Conservation (phyloP, 768 basidiomycete genomes). For the Cytidiella melzeri region DNA sequence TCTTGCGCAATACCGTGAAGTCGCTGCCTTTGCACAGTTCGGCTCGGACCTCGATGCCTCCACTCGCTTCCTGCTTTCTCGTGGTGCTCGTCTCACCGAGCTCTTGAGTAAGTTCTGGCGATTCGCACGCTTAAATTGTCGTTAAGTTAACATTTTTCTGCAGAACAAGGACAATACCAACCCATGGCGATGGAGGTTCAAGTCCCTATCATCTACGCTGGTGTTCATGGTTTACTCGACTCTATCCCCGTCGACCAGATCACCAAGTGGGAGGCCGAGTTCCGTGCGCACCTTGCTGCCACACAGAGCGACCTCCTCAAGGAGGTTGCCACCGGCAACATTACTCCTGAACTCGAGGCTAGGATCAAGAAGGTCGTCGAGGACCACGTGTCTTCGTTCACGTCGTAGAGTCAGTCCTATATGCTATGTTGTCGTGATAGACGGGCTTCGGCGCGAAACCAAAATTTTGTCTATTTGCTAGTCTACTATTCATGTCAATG, state of each 20-base stretch:
- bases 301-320: conserved; percentile 71
- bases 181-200: conserved; percentile 92
- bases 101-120: conserved; percentile 61
- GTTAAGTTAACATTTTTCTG: conserved; percentile 18
- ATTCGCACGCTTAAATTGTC: background rate
- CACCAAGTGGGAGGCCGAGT: conserved; percentile 86
- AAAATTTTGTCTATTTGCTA: conserved; percentile 13
- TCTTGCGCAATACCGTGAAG: conserved; percentile 99
- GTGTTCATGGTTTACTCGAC: conserved; percentile 99
- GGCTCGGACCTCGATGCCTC: conserved; percentile 99
- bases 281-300: conserved; percentile 80
- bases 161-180: conserved; percentile 98
- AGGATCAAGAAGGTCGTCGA: conserved; percentile 95
- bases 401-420: conserved; percentile 27
- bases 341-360: conserved; percentile 86
- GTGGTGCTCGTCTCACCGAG: conserved; percentile 98
- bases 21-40: conserved; percentile 98
- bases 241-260: conserved; percentile 93
- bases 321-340: conserved; percentile 77
- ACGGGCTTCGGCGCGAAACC: conserved; percentile 7
- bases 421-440: conserved; percentile 6
- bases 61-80: conserved; percentile 94
- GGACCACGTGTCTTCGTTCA: conserved; percentile 80
- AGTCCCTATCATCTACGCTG: conserved; percentile 98
- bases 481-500: conserved; percentile 5